Evolutionary conservation across 2,329 filamentous ascomycete species (phyloP).

Genomic region (Arthrobotrys entomopaga): DNA sequence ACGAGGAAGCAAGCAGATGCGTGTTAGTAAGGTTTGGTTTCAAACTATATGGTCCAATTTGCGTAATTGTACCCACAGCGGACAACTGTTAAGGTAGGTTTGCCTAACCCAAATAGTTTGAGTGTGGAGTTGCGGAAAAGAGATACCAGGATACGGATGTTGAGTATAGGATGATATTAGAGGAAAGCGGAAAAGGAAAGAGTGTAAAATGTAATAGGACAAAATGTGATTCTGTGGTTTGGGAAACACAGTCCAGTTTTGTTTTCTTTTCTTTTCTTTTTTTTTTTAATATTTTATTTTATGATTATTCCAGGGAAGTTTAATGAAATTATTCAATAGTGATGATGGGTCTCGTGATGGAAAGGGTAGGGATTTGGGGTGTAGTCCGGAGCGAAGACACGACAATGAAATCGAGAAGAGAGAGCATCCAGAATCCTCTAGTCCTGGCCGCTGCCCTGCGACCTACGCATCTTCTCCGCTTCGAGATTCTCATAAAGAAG

Average conservation of each 20-base stretch:
- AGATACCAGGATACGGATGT: background rate
- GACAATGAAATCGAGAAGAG: constrained; percentile 55
- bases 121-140: constrained; percentile 7
- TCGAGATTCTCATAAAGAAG: constrained; percentile 98
- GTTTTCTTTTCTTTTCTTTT: constrained; percentile 8
- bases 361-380: constrained; percentile 6
- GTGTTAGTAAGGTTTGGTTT: background rate
- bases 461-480: constrained; percentile 98
- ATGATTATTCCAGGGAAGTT: background rate
- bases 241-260: background rate
- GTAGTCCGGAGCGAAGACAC: constrained; percentile 49
- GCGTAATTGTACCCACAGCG: constrained; percentile 24
- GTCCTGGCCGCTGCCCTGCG: constrained; percentile 73
- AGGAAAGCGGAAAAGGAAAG: background rate
- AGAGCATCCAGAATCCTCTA: constrained; percentile 60
- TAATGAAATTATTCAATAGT: constrained; percentile 28
- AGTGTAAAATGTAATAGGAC: background rate
- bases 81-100: constrained; percentile 14
- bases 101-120: constrained; percentile 27
- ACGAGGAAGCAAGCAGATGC: background rate
- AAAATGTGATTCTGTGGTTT: background rate
- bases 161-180: constrained; percentile 3
- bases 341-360: constrained; percentile 22
- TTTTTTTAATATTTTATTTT: constrained; percentile 3
- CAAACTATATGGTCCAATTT: background rate